phyloP scores from a whole-genome alignment of 1,139 yeast species.

The Candida sp. region DNA sequence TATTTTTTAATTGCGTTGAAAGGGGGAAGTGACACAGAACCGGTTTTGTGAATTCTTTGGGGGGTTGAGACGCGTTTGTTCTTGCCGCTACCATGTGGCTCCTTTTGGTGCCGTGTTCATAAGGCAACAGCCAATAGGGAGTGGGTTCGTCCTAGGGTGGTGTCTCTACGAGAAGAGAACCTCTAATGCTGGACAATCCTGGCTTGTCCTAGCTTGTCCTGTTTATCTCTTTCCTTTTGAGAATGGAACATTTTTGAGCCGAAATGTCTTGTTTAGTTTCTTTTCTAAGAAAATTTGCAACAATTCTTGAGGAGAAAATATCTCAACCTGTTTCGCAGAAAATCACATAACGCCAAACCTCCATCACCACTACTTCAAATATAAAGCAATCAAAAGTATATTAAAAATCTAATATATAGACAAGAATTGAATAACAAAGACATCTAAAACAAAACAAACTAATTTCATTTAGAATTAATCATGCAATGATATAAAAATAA shows the following conservation, averaged over 20 bases:
- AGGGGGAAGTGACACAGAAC: not conserved
- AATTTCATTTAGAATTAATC: conserved; percentile 2
- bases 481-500: conserved; percentile 1
- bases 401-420: not conserved
- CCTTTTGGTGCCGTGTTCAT: too few relatives aligned
- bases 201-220: not conserved
- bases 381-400: conserved; percentile 1
- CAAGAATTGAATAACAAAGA: not conserved
- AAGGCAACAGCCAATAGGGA: too few relatives aligned
- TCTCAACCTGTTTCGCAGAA: not conserved
- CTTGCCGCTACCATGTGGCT: not conserved
- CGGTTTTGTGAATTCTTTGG: not conserved
- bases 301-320: not conserved
- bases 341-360: not conserved
- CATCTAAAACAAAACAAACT: not conserved
- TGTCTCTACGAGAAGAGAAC: too few relatives aligned
- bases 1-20: not conserved
- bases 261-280: not conserved
- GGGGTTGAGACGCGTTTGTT: not conserved
- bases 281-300: not conserved
- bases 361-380: not conserved
- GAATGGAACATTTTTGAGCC: not conserved
- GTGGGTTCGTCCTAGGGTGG: too few relatives aligned
- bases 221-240: not conserved
- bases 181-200: too few relatives aligned